Conservation (phyloP, 257 asterid species). For the Gentiana straminea region DNA sequence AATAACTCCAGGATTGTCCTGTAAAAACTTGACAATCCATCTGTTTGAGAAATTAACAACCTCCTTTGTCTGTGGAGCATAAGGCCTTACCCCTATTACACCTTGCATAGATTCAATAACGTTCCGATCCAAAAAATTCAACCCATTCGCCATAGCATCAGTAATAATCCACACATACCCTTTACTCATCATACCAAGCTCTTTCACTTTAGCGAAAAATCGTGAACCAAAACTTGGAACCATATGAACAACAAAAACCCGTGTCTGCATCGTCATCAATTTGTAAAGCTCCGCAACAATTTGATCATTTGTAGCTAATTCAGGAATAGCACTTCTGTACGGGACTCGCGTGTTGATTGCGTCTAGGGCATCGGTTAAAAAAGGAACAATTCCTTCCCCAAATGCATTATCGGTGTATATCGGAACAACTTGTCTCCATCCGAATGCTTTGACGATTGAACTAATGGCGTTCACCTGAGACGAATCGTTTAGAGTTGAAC, state of each 20-base stretch:
- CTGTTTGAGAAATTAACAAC: slow-evolving; percentile 15
- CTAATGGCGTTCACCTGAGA: slow-evolving; percentile 41
- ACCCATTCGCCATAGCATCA: slow-evolving; percentile 29
- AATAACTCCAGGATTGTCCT: slow-evolving; percentile 30
- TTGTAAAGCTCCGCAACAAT: slow-evolving; percentile 23
- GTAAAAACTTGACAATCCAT: slow-evolving; percentile 31
- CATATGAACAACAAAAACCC: slow-evolving; percentile 43
- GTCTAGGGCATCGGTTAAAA: slow-evolving; percentile 21
- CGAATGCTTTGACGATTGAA: slow-evolving; percentile 22
- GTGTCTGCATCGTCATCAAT: slow-evolving; percentile 28
- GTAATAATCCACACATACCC: slow-evolving; percentile 46
- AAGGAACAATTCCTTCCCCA: slow-evolving; percentile 34
- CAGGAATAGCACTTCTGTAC: slow-evolving; percentile 21
- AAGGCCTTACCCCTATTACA: slow-evolving; percentile 36
- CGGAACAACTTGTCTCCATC: slow-evolving; percentile 36
- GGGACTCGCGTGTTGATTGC: slow-evolving; percentile 15
- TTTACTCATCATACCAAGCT: slow-evolving; percentile 29
- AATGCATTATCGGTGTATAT: slow-evolving; percentile 24
- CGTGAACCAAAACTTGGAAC: slow-evolving; percentile 25
- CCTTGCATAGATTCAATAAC: slow-evolving; percentile 48
- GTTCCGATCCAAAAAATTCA: slow-evolving; percentile 19
- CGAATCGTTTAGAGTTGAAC: slow-evolving; percentile 33
- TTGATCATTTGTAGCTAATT: slow-evolving; percentile 23
- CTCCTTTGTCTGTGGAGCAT: slow-evolving; percentile 21
- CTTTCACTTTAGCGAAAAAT: slow-evolving; percentile 25